Evolutionary conservation across 345 rosid species (phyloP).

Genomic region (Eucalyptus paniculata): DNA sequence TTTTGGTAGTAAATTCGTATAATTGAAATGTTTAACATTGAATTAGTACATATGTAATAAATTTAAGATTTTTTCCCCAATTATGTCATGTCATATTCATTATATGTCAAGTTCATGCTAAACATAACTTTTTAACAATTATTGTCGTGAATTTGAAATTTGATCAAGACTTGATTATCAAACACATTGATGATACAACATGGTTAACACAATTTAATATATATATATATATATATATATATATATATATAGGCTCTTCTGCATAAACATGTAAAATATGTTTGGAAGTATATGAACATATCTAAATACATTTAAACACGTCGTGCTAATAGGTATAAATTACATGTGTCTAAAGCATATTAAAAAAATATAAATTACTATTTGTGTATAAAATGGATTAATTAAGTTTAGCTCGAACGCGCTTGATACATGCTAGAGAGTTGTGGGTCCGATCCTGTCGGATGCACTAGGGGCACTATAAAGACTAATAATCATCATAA

Average conservation of each 20-base stretch:
- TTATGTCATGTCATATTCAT: background rate
- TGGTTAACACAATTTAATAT: too few relatives aligned
- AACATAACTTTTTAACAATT: background rate
- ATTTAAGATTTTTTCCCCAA: background rate
- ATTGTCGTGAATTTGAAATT: background rate
- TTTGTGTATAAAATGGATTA: background rate
- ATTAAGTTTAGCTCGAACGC: background rate
- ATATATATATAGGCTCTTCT: fast-evolving
- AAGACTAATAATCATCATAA: background rate
- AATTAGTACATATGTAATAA: fast-evolving
- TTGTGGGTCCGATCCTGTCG: background rate
- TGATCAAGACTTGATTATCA: background rate
- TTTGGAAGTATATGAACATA: background rate
- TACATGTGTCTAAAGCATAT: background rate
- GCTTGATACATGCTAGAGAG: background rate
- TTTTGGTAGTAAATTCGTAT: fast-evolving
- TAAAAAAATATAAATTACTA: background rate
- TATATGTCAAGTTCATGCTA: background rate
- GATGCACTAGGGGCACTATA: background rate
- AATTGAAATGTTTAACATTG: fast-evolving
- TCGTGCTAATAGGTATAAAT: background rate
- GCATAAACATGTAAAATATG: background rate
- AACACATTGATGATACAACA: background rate
- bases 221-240: too few relatives aligned
- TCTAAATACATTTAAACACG: background rate